Evolutionary conservation across 2,329 filamentous ascomycete genomes (phyloP), one percentile per base, ranked within the genome.

Genomic region (Monilinia fructigena): DNA sequence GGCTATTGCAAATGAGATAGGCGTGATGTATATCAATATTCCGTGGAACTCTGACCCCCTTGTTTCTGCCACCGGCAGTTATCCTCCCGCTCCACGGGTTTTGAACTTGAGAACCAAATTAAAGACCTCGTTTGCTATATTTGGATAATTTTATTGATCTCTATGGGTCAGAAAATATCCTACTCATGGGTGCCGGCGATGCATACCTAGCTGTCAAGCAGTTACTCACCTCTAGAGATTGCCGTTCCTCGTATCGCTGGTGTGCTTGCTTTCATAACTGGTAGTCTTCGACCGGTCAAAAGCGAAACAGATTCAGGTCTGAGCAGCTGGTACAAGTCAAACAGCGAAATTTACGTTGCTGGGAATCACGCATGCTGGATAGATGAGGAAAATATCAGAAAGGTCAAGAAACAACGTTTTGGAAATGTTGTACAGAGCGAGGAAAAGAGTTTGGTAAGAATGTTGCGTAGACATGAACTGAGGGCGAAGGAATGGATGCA

Each of bases 141-240:
- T 18, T 99, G 95, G 93, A 97, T 73, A 99, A 99, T 75, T 97
- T 97, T 75, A 87, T 99, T 26, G 91, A 97, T 81, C 82, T 91
- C 42, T 88, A 88, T 61, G 84, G 89, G 2, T 82, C 85, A 0
- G 87, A 89, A 7, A 86, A 55, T 26, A 86, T 98, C 20, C 91
- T 96, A 75, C 82, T 99, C 28, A 83, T 99, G 75, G 94, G 95
- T 0, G 87, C 96, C 1, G 95, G 95, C n/a, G 89, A 92, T 72
- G 91, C 95, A 1, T 96, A 95, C 74, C 82, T 90, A 3, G 93
- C 92, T 1, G 85, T 97, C 58, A 89, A 95, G 67, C 85, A 93
- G 66, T 85, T 98, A 6, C 82, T 98, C 7, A 89, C 89, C 12
- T 89, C 89, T 72, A 83, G 92, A 83, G 84, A 87, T 68, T 89